Evolutionary conservation across 1,284 basidiomycete genomes (phyloP), one percentile per base, ranked within the genome.

Genomic region (Ustilago sp.): DNA sequence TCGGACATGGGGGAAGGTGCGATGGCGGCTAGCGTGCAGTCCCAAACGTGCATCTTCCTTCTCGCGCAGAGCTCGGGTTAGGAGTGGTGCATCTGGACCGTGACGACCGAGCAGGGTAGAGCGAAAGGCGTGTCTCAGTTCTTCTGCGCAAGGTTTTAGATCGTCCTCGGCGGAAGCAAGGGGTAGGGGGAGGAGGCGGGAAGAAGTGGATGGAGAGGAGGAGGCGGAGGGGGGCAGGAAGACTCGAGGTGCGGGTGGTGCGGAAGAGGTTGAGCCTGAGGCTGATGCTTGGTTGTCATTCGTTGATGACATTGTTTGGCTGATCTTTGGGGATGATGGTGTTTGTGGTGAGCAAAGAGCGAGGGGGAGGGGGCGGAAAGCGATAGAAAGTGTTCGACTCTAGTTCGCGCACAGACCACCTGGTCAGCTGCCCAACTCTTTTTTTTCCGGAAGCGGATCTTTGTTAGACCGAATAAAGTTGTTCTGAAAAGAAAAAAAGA

Each of bases 21-120:
- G 91, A 94, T 80, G 90, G 89, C 63, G 90, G 1, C 58, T 90
- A 43, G 87, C 88, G 81, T 90, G 91, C 31, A 88, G 88, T 80
- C 90, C 90, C 5, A 59, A 59, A 45, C 73, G 80, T 1, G 63
- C 73, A 72, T 90, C 89, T 52, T 90, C 89, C 17, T 89, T 89
- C 56, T 94, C 93, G 52, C 93, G 89, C 59, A 90, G 88, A 1
- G 90, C 89, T 39, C 91, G 90, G 11, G 93, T 89, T 79, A 91
- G 90, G 8, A 95, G 87, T 6, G 94, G 94, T 0, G 91, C 92
- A 85, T 95, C 91, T 4, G 94, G 87, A 2, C 91, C 89, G 59
- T 91, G 89, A 0, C 90, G 90, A 4, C 91, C 89, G 7, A 90
- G 89, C 5, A 89, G 87, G 23, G 90, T 89, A 0, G 89, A 88